Conservation (phyloP, 2,329 filamentous ascomycete genomes). For the Drechslera avenae region DNA sequence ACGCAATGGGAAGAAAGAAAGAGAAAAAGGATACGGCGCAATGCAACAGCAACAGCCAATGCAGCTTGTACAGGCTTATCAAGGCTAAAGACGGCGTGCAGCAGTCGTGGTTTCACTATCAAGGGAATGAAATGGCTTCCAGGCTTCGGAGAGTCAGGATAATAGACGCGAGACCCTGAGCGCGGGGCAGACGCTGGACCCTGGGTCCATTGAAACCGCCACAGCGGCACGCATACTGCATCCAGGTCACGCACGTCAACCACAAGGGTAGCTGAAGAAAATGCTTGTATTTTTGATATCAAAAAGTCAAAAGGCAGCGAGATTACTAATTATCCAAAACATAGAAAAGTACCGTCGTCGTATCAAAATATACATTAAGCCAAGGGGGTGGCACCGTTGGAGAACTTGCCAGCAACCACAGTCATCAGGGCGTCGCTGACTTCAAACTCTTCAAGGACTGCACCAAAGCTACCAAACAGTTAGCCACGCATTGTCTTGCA, state of each 20-base stretch:
- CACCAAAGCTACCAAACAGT: constrained; percentile 61
- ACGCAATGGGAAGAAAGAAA: neutral
- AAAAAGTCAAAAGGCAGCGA: constrained; percentile 11
- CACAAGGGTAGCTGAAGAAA: constrained; percentile 1
- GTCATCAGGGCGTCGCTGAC: constrained; percentile 77
- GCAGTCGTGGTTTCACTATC: constrained; percentile 15
- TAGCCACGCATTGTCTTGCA: constrained; percentile 5
- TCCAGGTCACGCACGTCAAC: neutral
- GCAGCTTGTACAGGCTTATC: neutral
- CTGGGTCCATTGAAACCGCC: constrained; percentile 1
- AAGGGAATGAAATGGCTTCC: too few relatives aligned
- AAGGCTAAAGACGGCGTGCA: constrained; percentile 5
- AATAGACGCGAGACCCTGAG: neutral
- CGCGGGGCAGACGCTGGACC: constrained; percentile 10
- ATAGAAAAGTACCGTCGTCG: constrained; percentile 7
- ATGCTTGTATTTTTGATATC: constrained; percentile 11
- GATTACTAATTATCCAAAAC: constrained; percentile 27
- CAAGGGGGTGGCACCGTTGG: constrained; percentile 17
- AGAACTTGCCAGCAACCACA: constrained; percentile 65
- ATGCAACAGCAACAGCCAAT: neutral
- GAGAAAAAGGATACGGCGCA: neutral
- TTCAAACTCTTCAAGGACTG: constrained; percentile 74
- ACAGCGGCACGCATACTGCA: too few relatives aligned
- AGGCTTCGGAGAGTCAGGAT: constrained; percentile 9
- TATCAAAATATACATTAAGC: constrained; percentile 18